These are phyloP conservation scores for Trichoderma simmonsii DNA, from an alignment of 2,329 filamentous ascomycete genomes.

Conservation along the genomic window DNA sequence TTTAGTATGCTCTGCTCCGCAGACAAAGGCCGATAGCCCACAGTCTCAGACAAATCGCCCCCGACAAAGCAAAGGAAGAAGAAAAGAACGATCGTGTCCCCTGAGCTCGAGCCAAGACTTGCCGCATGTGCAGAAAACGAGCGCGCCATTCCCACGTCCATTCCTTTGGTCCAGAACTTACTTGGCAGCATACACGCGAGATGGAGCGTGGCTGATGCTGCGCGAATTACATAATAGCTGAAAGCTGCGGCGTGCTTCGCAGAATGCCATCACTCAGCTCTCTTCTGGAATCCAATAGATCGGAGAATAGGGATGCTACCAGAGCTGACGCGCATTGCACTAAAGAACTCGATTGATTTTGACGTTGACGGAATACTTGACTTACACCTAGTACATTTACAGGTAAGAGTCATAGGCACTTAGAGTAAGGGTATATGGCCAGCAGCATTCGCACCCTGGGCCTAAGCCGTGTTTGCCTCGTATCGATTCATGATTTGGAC, in stretches of 20 bases:
- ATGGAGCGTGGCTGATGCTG: neutral
- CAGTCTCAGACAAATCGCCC: neutral
- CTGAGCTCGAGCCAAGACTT: neutral
- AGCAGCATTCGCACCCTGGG: neutral
- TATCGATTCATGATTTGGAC: neutral
- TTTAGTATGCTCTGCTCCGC: neutral
- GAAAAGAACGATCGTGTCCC: neutral
- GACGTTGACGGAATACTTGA: neutral
- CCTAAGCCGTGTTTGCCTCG: neutral
- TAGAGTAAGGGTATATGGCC: neutral
- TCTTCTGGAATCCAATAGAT: neutral
- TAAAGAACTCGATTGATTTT: neutral
- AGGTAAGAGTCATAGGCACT: neutral
- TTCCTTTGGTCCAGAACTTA: neutral
- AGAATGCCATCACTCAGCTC: neutral
- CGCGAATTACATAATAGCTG: conserved; percentile 1
- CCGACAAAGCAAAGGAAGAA: neutral
- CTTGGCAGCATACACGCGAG: neutral
- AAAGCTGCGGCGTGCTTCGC: neutral
- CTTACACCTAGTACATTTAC: neutral
- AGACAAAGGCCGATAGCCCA: neutral
- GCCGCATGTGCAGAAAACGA: neutral
- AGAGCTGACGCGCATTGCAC: neutral
- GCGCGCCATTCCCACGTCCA: neutral
- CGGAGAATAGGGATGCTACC: neutral